Conservation (phyloP, 2,329 filamentous ascomycete species). For the Metarhizium rileyi region DNA sequence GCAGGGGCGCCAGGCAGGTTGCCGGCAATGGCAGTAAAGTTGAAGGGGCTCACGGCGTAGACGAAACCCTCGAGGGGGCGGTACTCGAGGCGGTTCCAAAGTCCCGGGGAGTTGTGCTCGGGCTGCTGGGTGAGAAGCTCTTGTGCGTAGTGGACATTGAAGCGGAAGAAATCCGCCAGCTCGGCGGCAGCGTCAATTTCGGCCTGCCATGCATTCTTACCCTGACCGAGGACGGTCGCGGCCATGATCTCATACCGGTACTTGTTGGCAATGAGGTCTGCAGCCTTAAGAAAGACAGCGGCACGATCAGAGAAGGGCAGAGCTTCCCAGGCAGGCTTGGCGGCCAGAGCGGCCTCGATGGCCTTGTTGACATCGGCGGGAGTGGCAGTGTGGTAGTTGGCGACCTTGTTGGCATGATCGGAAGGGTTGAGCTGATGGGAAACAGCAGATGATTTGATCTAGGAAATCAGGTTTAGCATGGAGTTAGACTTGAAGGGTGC, state of each 20-base stretch:
- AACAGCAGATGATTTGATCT: slow-evolving; percentile 58
- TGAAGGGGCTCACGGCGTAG: slow-evolving; percentile 90
- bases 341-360: slow-evolving; percentile 76
- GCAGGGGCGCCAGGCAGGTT: slow-evolving; percentile 79
- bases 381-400: slow-evolving; percentile 76
- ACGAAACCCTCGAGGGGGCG: slow-evolving; percentile 89
- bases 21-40: slow-evolving; percentile 90
- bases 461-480: not conserved
- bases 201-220: slow-evolving; percentile 98
- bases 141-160: slow-evolving; percentile 90
- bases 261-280: slow-evolving; percentile 80
- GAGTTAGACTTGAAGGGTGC: not conserved
- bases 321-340: slow-evolving; percentile 76
- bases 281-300: slow-evolving; percentile 90
- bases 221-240: slow-evolving; percentile 89
- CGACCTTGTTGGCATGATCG: slow-evolving; percentile 65
- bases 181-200: slow-evolving; percentile 95
- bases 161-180: slow-evolving; percentile 83
- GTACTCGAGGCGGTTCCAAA: slow-evolving; percentile 91
- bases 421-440: slow-evolving; percentile 74
- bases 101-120: slow-evolving; percentile 66
- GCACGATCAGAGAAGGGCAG: slow-evolving; percentile 86
- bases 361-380: slow-evolving; percentile 65
- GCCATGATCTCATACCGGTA: slow-evolving; percentile 97
- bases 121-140: slow-evolving; percentile 86